Evolutionary conservation across 176 grass and related monocot species (phyloP), one percentile per base, ranked within the genome.

Genomic region (Aegilops longissima): DNA sequence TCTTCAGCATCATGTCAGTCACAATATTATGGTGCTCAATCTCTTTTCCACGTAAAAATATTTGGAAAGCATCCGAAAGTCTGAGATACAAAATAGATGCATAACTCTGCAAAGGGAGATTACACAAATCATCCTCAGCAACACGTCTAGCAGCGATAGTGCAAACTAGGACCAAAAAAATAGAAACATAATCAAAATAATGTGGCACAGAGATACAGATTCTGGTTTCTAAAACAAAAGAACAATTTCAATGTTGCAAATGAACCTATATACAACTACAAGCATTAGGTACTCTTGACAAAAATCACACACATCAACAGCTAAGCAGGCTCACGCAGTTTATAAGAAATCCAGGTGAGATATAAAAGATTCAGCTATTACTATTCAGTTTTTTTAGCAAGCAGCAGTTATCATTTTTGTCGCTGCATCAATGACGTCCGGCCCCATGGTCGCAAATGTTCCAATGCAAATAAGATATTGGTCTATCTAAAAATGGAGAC

Each of bases 1-100:
- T 95, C 73, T 98, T 98, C 47, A 96, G 61, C 97, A 98, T 98
- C 97, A 98, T 98, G 86, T 98, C 92, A 87, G 87, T 91, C 67
- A 98, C 94, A 69, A 98, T 91, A 84, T 94, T 98, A 85, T 98
- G 97, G 80, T 98, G 97, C 18, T 96, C 94, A 91, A 98, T 94
- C 38, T 96, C 92, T 84, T 98, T 94, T 64, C 94, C 97, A 59
- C 97, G 92, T 72, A 98, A 72, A 84, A 94, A 88, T 85, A 98
- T 98, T 91, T 80, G 93, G 71, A 98, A 99, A 67, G 85, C 44
- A 83, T 71, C 84, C 47, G 94, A 94, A 81, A 99, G 79, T 85
- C 97, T 90, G 52, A 96, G 90, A 86, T 99, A 99, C 61, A 99
- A 90, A 91, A 99, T 96, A 18, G 97, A 99, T 42, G 97, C 97